phyloP scores from a whole-genome alignment of 306 rosid genomes.

The Gastrolobium villosum region DNA sequence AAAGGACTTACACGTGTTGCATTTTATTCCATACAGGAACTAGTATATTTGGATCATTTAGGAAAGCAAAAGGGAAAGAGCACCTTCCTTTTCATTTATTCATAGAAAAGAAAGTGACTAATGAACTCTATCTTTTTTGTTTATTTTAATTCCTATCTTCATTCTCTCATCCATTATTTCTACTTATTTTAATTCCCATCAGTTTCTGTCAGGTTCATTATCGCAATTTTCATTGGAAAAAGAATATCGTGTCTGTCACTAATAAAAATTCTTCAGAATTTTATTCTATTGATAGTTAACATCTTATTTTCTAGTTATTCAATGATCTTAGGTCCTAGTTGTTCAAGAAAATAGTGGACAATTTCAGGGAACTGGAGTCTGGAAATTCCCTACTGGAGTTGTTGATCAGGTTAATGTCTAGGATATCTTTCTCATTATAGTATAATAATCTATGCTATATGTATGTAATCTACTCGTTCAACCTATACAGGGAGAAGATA shows the following conservation, averaged over 20 bases:
- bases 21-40: not conserved
- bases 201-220: slow-evolving; percentile 9
- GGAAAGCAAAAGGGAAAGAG: slow-evolving; percentile 5
- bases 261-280: slow-evolving; percentile 20
- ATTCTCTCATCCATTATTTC: not conserved
- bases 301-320: slow-evolving; percentile 9
- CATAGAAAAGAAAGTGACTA: not conserved
- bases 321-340: slow-evolving; percentile 64
- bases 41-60: slow-evolving; percentile 13
- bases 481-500: slow-evolving; percentile 75
- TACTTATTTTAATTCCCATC: not conserved
- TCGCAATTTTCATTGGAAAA: slow-evolving; percentile 12
- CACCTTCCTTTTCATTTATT: slow-evolving; percentile 27
- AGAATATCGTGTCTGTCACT: not conserved
- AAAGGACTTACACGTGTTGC: slow-evolving; percentile 19
- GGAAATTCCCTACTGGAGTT: slow-evolving; percentile 89
- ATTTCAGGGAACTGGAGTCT: slow-evolving; percentile 61
- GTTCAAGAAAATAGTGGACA: slow-evolving; percentile 77
- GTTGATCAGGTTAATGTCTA: slow-evolving; percentile 67
- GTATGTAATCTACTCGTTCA: slow-evolving; percentile 26
- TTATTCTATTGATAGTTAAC: not conserved
- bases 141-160: slow-evolving; percentile 14
- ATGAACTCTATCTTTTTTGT: slow-evolving; percentile 6
- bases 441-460: not conserved
- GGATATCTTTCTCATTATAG: slow-evolving; percentile 5